Percentiles rank a stretch among this genome's conserved stretches.
phyloP scores from a whole-genome alignment of 768 basidiomycete species.

The Inosperma sp. region DNA sequence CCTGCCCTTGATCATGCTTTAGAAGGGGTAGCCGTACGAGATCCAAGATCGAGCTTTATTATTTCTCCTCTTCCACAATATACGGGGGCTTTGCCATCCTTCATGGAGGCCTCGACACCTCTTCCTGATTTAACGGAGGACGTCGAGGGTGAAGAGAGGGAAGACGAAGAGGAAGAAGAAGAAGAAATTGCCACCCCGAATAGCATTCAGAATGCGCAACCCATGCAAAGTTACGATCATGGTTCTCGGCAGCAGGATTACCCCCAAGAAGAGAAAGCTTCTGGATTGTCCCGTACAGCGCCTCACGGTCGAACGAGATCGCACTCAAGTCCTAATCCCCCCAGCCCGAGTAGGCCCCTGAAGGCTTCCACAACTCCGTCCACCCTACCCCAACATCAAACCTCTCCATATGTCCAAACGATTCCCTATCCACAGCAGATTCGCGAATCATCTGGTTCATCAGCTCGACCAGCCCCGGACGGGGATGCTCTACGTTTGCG shows the following conservation, averaged over 20 bases:
- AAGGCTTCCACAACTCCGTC: conserved; percentile 22
- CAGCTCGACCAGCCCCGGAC: conserved; percentile 25
- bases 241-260: not conserved
- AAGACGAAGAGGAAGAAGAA: conserved; percentile 22
- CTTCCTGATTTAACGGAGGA: conserved; percentile 37
- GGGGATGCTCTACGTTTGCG: conserved; percentile 32
- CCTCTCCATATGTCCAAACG: conserved; percentile 10
- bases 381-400: conserved; percentile 15
- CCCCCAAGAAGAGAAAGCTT: conserved; percentile 12
- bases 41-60: conserved; percentile 30
- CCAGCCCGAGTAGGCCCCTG: conserved; percentile 24
- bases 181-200: conserved; percentile 22
- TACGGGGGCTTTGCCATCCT: conserved; percentile 30
- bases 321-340: conserved; percentile 24
- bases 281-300: conserved; percentile 21
- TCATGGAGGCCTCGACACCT: conserved; percentile 26
- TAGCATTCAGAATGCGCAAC: conserved; percentile 14
- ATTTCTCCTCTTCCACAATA: conserved; percentile 44
- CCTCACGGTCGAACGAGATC: conserved; percentile 29
- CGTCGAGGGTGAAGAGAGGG: conserved; percentile 24
- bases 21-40: conserved; percentile 30
- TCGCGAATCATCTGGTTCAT: conserved; percentile 11
- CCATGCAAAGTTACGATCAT: conserved; percentile 7
- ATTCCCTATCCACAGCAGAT: conserved; percentile 5
- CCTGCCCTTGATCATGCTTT: conserved; percentile 30